These are phyloP conservation scores for Cryptococcus deneoformans DNA, from an alignment of 1,284 basidiomycete species.

Conservation along the genomic window DNA sequence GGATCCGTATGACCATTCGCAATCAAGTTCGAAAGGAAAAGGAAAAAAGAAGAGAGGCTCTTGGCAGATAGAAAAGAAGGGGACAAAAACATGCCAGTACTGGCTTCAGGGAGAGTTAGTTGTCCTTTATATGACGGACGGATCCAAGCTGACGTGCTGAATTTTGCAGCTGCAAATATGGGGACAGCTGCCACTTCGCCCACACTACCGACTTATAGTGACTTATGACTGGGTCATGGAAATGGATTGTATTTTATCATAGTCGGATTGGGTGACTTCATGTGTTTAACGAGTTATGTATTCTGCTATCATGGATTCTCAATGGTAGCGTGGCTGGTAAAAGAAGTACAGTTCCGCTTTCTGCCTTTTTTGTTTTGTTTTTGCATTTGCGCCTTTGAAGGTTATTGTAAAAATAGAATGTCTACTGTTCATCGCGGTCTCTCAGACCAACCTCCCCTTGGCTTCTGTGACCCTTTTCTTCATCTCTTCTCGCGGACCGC, in stretches of 20 bases:
- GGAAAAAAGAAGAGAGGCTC: not conserved
- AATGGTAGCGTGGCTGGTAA: too few species aligned
- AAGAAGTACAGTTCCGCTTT: not conserved
- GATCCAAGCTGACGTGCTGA: too few species aligned
- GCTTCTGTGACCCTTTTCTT: slow-evolving; percentile 9
- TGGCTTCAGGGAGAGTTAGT: slow-evolving; percentile 1
- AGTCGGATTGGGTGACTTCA: too few species aligned
- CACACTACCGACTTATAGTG: too few species aligned
- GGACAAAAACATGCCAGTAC: not conserved
- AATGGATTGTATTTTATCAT: too few species aligned
- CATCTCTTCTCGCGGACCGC: slow-evolving; percentile 4
- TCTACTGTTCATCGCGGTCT: not conserved
- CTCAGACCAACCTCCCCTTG: slow-evolving; percentile 11
- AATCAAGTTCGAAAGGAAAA: not conserved
- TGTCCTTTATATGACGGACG: too few species aligned
- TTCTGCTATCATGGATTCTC: too few species aligned
- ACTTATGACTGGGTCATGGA: too few species aligned
- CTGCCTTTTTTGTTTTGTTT: not conserved
- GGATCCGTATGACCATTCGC: not conserved
- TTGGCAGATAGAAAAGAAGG: slow-evolving; percentile 1
- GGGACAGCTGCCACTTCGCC: too few species aligned
- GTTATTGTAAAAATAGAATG: not conserved
- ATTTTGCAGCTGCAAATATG: too few species aligned
- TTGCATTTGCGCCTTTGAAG: too few species aligned
- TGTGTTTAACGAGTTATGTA: too few species aligned